Evolutionary conservation across 2,329 filamentous ascomycete genomes (phyloP).

Genomic region (Epichloe bromicola): DNA sequence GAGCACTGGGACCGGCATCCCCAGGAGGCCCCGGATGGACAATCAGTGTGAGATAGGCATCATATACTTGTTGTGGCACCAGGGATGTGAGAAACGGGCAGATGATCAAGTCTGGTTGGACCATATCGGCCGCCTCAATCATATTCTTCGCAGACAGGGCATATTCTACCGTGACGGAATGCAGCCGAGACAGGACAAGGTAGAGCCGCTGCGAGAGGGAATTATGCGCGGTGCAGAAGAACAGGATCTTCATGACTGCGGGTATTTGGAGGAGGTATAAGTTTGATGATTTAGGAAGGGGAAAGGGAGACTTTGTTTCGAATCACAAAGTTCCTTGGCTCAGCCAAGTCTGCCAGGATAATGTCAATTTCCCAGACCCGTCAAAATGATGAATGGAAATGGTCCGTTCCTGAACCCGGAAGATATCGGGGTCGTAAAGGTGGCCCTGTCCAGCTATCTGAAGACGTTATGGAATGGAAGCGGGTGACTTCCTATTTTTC

Average conservation of each 20-base stretch:
- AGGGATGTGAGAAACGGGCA: conserved; percentile 28
- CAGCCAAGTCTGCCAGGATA: no score
- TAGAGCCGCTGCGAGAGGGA: conserved; percentile 28
- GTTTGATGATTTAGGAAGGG: no score
- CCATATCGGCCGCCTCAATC: conserved; percentile 24
- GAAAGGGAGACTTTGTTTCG: no score
- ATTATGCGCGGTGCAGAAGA: conserved; percentile 32
- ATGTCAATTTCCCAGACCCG: no score
- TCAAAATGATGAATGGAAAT: no score
- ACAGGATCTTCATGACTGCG: conserved; percentile 24
- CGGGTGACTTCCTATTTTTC: no score
- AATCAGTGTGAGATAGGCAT: conserved; percentile 24
- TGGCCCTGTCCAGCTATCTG: no score
- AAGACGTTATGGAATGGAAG: no score
- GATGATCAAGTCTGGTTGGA: conserved; percentile 25
- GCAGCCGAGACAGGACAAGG: conserved; percentile 20
- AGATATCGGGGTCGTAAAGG: no score
- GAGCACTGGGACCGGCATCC: conserved; percentile 26
- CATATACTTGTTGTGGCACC: conserved; percentile 24
- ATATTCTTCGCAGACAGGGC: conserved; percentile 20
- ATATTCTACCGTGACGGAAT: conserved; percentile 27
- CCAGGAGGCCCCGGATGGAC: conserved; percentile 29
- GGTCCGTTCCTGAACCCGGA: no score
- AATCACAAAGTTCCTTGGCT: no score
- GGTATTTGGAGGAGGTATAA: neutral